Base-by-base conservation (phyloP, 176 grass and related monocot species). In the Dactylis glomerata region DNA sequence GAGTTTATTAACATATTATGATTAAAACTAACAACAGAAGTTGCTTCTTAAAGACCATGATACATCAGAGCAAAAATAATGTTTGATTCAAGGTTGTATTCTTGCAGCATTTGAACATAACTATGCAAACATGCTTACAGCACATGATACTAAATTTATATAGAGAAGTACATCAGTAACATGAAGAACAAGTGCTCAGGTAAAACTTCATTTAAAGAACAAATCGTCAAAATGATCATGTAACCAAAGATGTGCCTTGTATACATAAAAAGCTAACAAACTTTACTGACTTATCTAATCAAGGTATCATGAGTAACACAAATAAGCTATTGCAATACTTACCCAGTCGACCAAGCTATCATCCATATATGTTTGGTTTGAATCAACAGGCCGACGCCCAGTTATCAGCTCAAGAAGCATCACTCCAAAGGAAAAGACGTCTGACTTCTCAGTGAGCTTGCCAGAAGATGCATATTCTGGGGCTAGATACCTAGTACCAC, bases 361-460 rank as follows among this genome's bases (percentile, higher is more conserved):
- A 84, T 99, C 97, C 91, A 94, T 92, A 84, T 75, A 96, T 73
- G 86, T 83, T 62, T 99, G 89, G 85, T 41, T 77, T 36, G 97
- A 55, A 90, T 99, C 97, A 83, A 99, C 92, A 67, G 97, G 97
- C 6, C 93, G 89, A 3, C 82, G 83, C 32, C 97, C 97, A 44
- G 90, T 99, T 65, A 99, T 99, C 73, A 99, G 86, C 86, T 99
- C 97, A 45, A 99, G 88, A 91, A 99, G 90, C 97, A 99, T 96
- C 27, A 96, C 86, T 52, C 97, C 97, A 20, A 80, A 99, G 47
- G 97, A 99, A 45, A 99, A 99, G 19, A 99, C 97, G 81, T 99
- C 97, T 12, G 97, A 99, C 63, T 91, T 96, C 22, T 99, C 97
- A n/a, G 97, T 91, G 19, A 99, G 91, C 82, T 99, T 99, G 61